These are phyloP conservation scores for Phytophthora megakarya DNA, from an alignment of 352 stramenopile genomes.

Conservation along the genomic window DNA sequence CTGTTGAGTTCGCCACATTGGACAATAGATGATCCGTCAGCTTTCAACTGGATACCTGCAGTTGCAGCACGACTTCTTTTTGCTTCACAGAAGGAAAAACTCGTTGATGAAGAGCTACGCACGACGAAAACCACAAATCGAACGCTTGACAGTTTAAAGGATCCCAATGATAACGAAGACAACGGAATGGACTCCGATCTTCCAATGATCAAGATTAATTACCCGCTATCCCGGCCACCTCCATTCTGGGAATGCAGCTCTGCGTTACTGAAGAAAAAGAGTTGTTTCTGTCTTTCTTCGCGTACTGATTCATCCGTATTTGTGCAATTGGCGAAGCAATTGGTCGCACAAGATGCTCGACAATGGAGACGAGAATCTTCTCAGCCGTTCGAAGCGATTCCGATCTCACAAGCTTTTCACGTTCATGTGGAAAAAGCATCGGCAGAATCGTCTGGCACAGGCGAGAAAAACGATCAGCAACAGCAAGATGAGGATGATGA, in stretches of 20 bases:
- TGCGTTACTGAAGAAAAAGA: not conserved
- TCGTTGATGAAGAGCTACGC: constrained; percentile 38
- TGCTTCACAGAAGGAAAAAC: constrained; percentile 43
- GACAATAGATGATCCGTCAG: constrained; percentile 25
- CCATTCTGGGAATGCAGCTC: constrained; percentile 34
- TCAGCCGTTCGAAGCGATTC: constrained; percentile 45
- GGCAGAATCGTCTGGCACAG: not conserved
- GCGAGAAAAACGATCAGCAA: constrained; percentile 6
- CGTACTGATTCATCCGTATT: constrained; percentile 24
- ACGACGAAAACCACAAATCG: constrained; percentile 29
- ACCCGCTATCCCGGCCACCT: not conserved
- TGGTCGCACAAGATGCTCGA: constrained; percentile 25
- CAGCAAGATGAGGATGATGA: constrained; percentile 27
- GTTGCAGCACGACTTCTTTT: constrained; percentile 39
- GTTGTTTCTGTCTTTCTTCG: not conserved
- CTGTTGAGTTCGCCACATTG: constrained; percentile 37
- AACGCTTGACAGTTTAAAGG: constrained; percentile 9
- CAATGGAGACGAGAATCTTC: constrained; percentile 39
- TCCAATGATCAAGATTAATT: constrained; percentile 22
- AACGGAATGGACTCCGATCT: constrained; percentile 13
- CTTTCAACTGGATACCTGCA: constrained; percentile 15
- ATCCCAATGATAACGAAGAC: constrained; percentile 18
- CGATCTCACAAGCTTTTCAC: constrained; percentile 45
- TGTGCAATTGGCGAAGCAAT: constrained; percentile 33
- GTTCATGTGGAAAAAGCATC: constrained; percentile 25